A percentile compares a stretch with the other conserved stretches of the same genome.
Evolutionary conservation across 225 moss, liverwort and hornwort genomes (phyloP).

Genomic region (Pseudoscleropodium purum): DNA sequence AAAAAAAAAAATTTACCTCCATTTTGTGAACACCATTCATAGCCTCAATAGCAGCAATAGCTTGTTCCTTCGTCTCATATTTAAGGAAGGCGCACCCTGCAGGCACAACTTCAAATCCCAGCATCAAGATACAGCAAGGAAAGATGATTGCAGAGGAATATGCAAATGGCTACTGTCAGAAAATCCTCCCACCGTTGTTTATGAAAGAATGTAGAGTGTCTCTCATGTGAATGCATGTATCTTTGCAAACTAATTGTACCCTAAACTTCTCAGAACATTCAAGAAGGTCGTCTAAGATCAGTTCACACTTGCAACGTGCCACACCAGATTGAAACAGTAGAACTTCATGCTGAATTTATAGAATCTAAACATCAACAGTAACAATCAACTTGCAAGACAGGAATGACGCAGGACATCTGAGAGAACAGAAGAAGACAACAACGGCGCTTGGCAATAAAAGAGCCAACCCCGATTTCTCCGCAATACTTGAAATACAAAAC

Average conservation of each 20-base stretch:
- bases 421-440: background rate
- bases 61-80: conserved; percentile 88
- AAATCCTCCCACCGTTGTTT: background rate
- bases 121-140: background rate
- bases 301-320: background rate
- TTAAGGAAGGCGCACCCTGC: conserved; percentile 87
- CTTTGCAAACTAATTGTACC: background rate
- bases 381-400: background rate
- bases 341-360: background rate
- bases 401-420: background rate
- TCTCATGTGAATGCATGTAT: background rate
- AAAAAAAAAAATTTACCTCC: conserved; percentile 37
- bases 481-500: background rate
- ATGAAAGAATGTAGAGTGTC: background rate
- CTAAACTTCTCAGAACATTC: background rate
- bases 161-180: background rate
- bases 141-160: background rate
- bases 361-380: background rate
- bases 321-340: background rate
- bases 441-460: background rate
- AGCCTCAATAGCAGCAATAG: conserved; percentile 74
- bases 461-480: no score
- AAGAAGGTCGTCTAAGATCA: background rate
- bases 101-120: background rate
- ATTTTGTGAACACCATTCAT: conserved; percentile 78